Evolutionary conservation across 2,329 filamentous ascomycete genomes (phyloP), one percentile per base, ranked within the genome.

Genomic region (Fusarium sambucinum): DNA sequence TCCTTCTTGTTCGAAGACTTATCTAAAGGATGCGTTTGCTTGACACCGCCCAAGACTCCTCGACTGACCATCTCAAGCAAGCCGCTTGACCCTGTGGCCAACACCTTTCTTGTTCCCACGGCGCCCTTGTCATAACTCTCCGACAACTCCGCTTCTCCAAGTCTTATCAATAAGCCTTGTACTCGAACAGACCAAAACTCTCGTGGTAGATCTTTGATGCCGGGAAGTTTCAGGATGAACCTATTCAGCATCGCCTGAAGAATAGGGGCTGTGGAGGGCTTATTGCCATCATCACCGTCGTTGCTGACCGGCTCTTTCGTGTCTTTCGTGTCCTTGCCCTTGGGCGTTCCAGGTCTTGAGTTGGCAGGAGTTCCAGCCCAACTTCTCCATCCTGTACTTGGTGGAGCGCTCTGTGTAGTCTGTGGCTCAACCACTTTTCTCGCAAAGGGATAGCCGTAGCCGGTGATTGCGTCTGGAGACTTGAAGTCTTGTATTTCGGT

Each of bases 81-180:
- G 9, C 88, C 87, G 35, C 90, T 90, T 12, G 89, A 84, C 0
- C 90, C 91, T 9, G 92, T 93, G 1, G 92, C 87, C 48, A 95
- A 79, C 21, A 90, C 92, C 80, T 93, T 94, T 52, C 92, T 84
- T 61, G 89, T 89, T 1, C 92, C 92, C 69, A 95, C 79, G 1
- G 88, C 84, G 16, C 90, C 92, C 77, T 93, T 93, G 76, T 95
- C 92, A 73, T 94, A 95, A 75, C 90, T 93, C 77, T 95, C 92
- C 2, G 90, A 93, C 32, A 95, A 81, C 51, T 92, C 88, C 3
- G 88, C 90, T 32, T 89, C 85, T 11, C 85, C 89, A 55, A 95
- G 80, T 72, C 87, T 84, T 70, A 81, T 79, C 70, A 92, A 81
- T 17, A 93, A 77, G 3, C 84, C 84, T 68, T 87, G 85, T 25